These are phyloP conservation scores for Nevesoporus exiguus DNA, from an alignment of 768 basidiomycete species.

Conservation along the genomic window DNA sequence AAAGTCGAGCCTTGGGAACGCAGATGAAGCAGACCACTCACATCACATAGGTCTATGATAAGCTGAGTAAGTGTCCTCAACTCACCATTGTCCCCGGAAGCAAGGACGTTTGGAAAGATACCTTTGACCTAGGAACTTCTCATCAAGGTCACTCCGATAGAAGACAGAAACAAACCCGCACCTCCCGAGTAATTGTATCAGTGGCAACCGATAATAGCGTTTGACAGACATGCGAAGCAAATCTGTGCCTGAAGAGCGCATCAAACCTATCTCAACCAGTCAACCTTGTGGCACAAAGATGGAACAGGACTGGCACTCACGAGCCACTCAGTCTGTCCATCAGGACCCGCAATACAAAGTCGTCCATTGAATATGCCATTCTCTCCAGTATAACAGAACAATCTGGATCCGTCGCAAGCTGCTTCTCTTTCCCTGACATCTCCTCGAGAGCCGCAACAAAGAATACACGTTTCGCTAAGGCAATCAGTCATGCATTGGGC, in stretches of 20 bases:
- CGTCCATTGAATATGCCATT: slow-evolving; percentile 91
- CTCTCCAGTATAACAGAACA: slow-evolving; percentile 89
- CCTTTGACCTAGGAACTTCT: slow-evolving; percentile 44
- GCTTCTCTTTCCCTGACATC: slow-evolving; percentile 84
- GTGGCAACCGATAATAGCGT: slow-evolving; percentile 71
- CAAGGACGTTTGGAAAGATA: slow-evolving; percentile 47
- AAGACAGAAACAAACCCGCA: slow-evolving; percentile 23
- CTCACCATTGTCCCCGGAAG: slow-evolving; percentile 56
- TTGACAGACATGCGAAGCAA: slow-evolving; percentile 95
- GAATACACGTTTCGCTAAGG: slow-evolving; percentile 68
- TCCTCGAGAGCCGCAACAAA: slow-evolving; percentile 80
- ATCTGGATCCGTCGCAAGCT: slow-evolving; percentile 90
- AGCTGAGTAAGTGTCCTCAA: slow-evolving; percentile 63
- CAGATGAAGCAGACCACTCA: slow-evolving; percentile 29
- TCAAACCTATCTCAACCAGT: slow-evolving; percentile 47
- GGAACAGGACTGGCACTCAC: slow-evolving; percentile 47
- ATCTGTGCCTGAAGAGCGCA: slow-evolving; percentile 69
- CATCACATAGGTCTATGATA: slow-evolving; percentile 61
- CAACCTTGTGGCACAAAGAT: slow-evolving; percentile 4
- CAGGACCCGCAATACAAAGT: slow-evolving; percentile 90
- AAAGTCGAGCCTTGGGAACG: slow-evolving; percentile 15
- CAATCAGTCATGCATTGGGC: background rate
- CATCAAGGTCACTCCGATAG: background rate
- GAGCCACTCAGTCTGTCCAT: slow-evolving; percentile 83
- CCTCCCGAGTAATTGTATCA: slow-evolving; percentile 70